Base-by-base conservation (phyloP, 2,329 filamentous ascomycete genomes). In the Ceratocystis lukuohia region DNA sequence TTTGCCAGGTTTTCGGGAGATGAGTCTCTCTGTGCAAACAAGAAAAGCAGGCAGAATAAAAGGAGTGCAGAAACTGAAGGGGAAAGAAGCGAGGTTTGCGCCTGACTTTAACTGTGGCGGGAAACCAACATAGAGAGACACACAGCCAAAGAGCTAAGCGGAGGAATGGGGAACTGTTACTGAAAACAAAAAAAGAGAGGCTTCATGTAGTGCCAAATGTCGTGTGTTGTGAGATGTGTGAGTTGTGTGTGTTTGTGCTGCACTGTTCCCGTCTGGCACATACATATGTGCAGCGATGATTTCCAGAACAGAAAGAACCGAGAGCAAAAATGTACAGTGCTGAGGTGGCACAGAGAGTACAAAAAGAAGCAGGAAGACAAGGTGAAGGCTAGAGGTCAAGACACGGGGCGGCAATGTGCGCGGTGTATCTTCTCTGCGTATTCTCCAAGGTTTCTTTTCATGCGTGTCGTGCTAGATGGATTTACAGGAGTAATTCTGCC, bases 31-130 rank as follows among this genome's bases (percentile, higher is more conserved):
- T 25, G n/a, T 20, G 7, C 48, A 53, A 53, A 25, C 48, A 30
- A 10, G 41, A 76, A 70, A 37, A 75, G 71, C 15, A 77, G 69
- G 1, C 73, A 72, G 48, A 20, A 25, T 17, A 62, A 44, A 62
- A n/a, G 20, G 20, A 44, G 37, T 15, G 22, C 25, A 41, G 37
- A 62, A 62, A 20, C 7, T 10, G 20, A 25, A 10, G 5, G n/a
- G 48, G 7, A 53, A 53, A 22, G 20, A 53, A 53, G 48, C 3
- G 48, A 53, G 48, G 48, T 22, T 53, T 53, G 48, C 8, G 20
- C 48, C 48, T 10, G 48, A 25, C 48, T 53, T 53, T 53, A 53
- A 53, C 48, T 53, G 48, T 25, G 48, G 22, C 17, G 22, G 48
- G 7, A 53, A 22, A 53, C 22, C 8, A 10, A 30, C 1, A 30